These are phyloP conservation scores for Eucalyptus marginata DNA, from an alignment of 345 rosid species.

Conservation along the genomic window DNA sequence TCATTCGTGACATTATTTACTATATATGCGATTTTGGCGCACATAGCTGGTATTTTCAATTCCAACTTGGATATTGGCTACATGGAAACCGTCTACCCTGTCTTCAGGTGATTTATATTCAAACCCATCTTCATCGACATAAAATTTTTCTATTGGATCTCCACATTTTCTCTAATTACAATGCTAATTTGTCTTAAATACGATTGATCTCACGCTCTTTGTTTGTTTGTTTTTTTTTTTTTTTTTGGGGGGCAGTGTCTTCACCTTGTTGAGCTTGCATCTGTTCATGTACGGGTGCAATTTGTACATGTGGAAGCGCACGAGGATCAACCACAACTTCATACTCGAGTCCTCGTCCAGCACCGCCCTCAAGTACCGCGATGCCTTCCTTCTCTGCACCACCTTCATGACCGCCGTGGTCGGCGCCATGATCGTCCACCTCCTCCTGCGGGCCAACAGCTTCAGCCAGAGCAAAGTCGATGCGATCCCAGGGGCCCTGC, in stretches of 20 bases:
- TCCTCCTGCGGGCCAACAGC: slow-evolving; percentile 61
- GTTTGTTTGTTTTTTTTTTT: not conserved
- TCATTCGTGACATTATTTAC: slow-evolving; percentile 75
- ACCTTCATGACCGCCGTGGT: slow-evolving; percentile 92
- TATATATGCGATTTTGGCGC: slow-evolving; percentile 77
- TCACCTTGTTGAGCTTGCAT: slow-evolving; percentile 87
- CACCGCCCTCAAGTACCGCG: slow-evolving; percentile 80
- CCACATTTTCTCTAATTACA: not conserved
- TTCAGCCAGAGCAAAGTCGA: slow-evolving; percentile 69
- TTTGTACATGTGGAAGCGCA: slow-evolving; percentile 76
- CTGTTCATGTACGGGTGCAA: slow-evolving; percentile 97
- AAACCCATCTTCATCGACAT: not conserved
- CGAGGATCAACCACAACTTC: slow-evolving; percentile 80
- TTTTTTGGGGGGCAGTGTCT: slow-evolving; percentile 37
- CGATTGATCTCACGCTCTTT: not conserved
- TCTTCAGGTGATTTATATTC: slow-evolving; percentile 61
- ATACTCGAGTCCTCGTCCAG: slow-evolving; percentile 75
- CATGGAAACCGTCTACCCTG: slow-evolving; percentile 85
- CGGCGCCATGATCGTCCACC: slow-evolving; percentile 82
- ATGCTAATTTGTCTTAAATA: not conserved
- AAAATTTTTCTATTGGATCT: not conserved
- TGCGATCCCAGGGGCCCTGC: slow-evolving; percentile 82
- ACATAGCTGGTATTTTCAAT: slow-evolving; percentile 72
- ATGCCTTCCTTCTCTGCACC: slow-evolving; percentile 83
- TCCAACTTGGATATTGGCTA: slow-evolving; percentile 31